Percentiles rank a stretch among this genome's conserved stretches.
phyloP scores from a whole-genome alignment of 148 eudicot genomes.

The Camellia sinensis region DNA sequence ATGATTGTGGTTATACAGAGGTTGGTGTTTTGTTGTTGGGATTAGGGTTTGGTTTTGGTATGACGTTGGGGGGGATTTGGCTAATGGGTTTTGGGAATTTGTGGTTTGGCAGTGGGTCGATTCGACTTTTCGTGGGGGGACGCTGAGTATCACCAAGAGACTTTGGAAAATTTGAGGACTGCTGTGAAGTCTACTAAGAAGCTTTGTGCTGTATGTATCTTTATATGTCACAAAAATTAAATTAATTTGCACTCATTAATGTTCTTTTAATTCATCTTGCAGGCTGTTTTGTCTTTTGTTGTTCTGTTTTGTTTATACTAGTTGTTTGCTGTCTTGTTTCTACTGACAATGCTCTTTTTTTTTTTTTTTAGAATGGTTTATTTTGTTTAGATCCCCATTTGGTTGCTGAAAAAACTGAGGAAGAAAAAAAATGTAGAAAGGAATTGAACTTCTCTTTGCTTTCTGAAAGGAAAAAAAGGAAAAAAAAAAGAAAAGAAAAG shows the following conservation, averaged over 20 bases:
- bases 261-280: background rate
- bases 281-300: background rate
- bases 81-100: background rate
- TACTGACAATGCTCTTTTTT: background rate
- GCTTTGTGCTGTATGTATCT: slow-evolving; percentile 84
- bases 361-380: background rate
- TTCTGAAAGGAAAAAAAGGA: background rate
- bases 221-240: background rate
- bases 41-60: slow-evolving; percentile 4
- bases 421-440: background rate
- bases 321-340: background rate
- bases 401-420: background rate
- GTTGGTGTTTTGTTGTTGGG: background rate
- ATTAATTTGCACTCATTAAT: background rate
- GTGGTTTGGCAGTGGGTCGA: slow-evolving; percentile 65
- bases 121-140: slow-evolving; percentile 96
- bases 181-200: slow-evolving; percentile 84
- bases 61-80: background rate
- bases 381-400: background rate
- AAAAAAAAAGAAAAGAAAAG: no score
- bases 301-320: background rate
- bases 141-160: slow-evolving; percentile 72
- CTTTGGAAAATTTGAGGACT: slow-evolving; percentile 78
- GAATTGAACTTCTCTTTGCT: background rate
- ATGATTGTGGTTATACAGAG: background rate